These are phyloP conservation scores for Lodderomyces beijingensis DNA, from an alignment of 1,139 yeast species.

Conservation along the genomic window DNA sequence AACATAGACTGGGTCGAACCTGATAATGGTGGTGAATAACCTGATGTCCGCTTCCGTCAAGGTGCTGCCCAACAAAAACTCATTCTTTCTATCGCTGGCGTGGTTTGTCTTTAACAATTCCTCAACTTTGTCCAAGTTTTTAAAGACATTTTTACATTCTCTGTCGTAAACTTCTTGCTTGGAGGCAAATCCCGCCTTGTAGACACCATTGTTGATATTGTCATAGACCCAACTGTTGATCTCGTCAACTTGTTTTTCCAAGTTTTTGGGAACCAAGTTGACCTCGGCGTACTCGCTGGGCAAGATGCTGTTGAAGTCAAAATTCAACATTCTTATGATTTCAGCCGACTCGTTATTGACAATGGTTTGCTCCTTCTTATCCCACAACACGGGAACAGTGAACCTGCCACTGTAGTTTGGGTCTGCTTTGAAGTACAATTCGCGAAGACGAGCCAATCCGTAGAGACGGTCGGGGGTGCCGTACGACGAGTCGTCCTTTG, in stretches of 20 bases:
- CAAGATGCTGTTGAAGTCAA: slow-evolving; percentile 50
- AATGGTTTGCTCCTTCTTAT: slow-evolving; percentile 71
- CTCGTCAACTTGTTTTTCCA: slow-evolving; percentile 61
- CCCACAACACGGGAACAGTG: slow-evolving; percentile 95
- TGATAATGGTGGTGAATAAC: slow-evolving; percentile 66
- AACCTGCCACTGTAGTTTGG: slow-evolving; percentile 75
- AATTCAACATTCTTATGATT: slow-evolving; percentile 76
- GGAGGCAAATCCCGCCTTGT: slow-evolving; percentile 88
- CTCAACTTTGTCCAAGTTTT: slow-evolving; percentile 74
- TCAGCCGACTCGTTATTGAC: slow-evolving; percentile 91
- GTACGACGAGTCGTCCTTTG: slow-evolving; percentile 37
- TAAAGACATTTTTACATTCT: slow-evolving; percentile 64
- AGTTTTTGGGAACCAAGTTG: slow-evolving; percentile 60
- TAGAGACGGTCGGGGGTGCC: slow-evolving; percentile 68
- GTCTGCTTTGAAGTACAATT: slow-evolving; percentile 70
- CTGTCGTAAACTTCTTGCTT: slow-evolving; percentile 77
- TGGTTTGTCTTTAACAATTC: slow-evolving; percentile 48
- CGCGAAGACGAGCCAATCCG: slow-evolving; percentile 55
- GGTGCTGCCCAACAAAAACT: slow-evolving; percentile 57
- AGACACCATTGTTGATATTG: slow-evolving; percentile 88
- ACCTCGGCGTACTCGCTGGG: slow-evolving; percentile 45
- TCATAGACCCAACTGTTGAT: slow-evolving; percentile 83
- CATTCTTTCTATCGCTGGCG: slow-evolving; percentile 22
- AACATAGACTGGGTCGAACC: slow-evolving; percentile 89
- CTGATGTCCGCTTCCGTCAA: slow-evolving; percentile 90